phyloP scores from a whole-genome alignment of 1,284 basidiomycete genomes.

The Sporisorium iseilematis-ciliati region DNA sequence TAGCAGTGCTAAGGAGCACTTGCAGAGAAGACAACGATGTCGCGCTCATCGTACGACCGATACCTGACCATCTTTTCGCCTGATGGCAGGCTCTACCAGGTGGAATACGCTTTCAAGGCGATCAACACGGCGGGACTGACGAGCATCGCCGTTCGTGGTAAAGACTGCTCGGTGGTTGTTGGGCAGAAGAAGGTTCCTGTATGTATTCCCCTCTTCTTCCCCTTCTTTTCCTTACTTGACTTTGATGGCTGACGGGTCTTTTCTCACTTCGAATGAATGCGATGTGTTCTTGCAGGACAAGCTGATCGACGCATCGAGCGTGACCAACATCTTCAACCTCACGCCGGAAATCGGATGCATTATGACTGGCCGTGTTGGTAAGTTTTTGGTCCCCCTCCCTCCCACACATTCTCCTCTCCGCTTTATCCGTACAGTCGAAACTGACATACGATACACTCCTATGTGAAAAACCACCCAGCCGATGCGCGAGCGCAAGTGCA shows the following conservation, averaged over 20 bases:
- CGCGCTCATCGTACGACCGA: slow-evolving; percentile 67
- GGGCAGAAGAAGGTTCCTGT: slow-evolving; percentile 96
- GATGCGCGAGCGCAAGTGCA: slow-evolving; percentile 92
- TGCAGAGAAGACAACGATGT: slow-evolving; percentile 48
- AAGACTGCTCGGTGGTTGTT: slow-evolving; percentile 93
- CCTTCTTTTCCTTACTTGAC: neutral
- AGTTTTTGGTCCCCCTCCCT: slow-evolving; percentile 71
- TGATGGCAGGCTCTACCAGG: slow-evolving; percentile 68
- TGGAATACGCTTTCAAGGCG: slow-evolving; percentile 95
- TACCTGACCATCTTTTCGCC: slow-evolving; percentile 70
- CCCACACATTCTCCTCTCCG: too few species aligned
- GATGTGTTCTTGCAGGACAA: slow-evolving; percentile 80
- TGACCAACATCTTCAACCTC: slow-evolving; percentile 96
- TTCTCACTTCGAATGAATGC: neutral
- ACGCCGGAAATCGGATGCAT: slow-evolving; percentile 97
- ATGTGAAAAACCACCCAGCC: slow-evolving; percentile 72
- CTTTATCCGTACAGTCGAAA: too few species aligned
- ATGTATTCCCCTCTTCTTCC: neutral
- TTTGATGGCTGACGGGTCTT: neutral
- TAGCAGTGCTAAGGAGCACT: neutral
- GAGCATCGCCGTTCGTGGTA: slow-evolving; percentile 89
- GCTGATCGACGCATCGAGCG: slow-evolving; percentile 91
- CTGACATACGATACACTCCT: slow-evolving; percentile 68
- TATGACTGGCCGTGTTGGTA: slow-evolving; percentile 86
- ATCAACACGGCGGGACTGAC: slow-evolving; percentile 97